Evolutionary conservation across 805 yeast species (phyloP).

Genomic region (Vanderwaltozyma yarrowii): DNA sequence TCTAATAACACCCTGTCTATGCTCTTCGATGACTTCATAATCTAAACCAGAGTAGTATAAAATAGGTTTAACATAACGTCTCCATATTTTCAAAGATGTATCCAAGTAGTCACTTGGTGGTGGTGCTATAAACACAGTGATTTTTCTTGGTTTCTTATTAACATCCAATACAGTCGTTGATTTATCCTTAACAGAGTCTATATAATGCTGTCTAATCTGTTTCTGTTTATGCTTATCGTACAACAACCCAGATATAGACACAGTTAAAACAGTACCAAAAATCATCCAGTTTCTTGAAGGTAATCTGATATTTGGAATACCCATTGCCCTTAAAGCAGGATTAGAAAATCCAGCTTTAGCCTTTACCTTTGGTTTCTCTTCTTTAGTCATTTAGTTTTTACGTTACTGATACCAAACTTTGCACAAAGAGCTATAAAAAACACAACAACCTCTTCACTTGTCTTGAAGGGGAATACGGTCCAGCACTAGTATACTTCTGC

Average conservation of each 20-base stretch:
- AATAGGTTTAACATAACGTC: slow-evolving; percentile 76
- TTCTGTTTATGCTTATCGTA: slow-evolving; percentile 74
- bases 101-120: slow-evolving; percentile 89
- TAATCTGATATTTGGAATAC: slow-evolving; percentile 62
- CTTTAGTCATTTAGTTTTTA: neutral
- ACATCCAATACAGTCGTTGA: slow-evolving; percentile 41
- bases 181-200: slow-evolving; percentile 44
- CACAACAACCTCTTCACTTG: too few relatives aligned
- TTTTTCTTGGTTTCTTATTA: slow-evolving; percentile 54
- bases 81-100: slow-evolving; percentile 60
- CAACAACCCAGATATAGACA: slow-evolving; percentile 60
- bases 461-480: too few relatives aligned
- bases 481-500: too few relatives aligned
- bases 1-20: slow-evolving; percentile 85
- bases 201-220: slow-evolving; percentile 53
- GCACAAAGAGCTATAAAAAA: too few relatives aligned
- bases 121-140: slow-evolving; percentile 85
- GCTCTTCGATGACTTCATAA: slow-evolving; percentile 65
- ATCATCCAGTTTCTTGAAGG: slow-evolving; percentile 93
- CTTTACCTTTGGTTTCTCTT: neutral
- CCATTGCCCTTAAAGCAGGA: slow-evolving; percentile 54
- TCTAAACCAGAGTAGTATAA: slow-evolving; percentile 78
- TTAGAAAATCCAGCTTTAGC: slow-evolving; percentile 8
- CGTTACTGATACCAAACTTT: too few relatives aligned
- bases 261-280: slow-evolving; percentile 64